These are phyloP conservation scores for Grosmannia penicillata DNA, from an alignment of 2,329 filamentous ascomycete species.

Conservation along the genomic window DNA sequence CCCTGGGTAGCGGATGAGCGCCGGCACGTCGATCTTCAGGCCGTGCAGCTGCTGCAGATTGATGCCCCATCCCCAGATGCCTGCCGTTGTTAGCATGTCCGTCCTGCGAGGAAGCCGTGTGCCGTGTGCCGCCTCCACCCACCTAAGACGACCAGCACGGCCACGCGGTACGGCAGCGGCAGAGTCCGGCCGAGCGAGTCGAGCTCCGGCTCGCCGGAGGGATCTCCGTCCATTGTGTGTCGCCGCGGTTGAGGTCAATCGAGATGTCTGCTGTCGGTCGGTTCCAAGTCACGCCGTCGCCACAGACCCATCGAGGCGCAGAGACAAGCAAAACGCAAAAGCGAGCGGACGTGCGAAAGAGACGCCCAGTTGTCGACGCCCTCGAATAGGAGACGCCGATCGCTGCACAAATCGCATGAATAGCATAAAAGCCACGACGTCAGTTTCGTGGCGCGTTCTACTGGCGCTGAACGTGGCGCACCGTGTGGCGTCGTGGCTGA, in stretches of 20 bases:
- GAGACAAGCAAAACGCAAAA: not conserved
- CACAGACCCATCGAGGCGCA: slow-evolving; percentile 4
- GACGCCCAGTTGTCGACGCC: not conserved
- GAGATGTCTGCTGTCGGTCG: slow-evolving; percentile 1
- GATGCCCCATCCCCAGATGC: slow-evolving; percentile 72
- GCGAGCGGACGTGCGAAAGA: not conserved
- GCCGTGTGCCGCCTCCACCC: slow-evolving; percentile 19
- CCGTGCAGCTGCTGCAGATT: slow-evolving; percentile 79
- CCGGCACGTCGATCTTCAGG: slow-evolving; percentile 73
- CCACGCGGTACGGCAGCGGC: slow-evolving; percentile 79
- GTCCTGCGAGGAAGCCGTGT: too few relatives aligned
- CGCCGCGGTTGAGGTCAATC: too few relatives aligned
- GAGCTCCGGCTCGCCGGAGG: slow-evolving; percentile 53
- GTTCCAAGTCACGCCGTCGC: slow-evolving; percentile 2
- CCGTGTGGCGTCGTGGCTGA: too few relatives aligned
- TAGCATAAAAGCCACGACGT: too few relatives aligned
- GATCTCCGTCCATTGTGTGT: slow-evolving; percentile 58
- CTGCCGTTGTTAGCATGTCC: too few relatives aligned
- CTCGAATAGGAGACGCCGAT: too few relatives aligned
- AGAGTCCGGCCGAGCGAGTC: slow-evolving; percentile 80
- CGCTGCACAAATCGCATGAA: too few relatives aligned
- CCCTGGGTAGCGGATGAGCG: slow-evolving; percentile 72
- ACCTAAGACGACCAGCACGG: slow-evolving; percentile 76
- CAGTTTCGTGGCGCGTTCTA: too few relatives aligned
- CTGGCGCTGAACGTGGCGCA: too few relatives aligned